Evolutionary conservation across 768 basidiomycete genomes (phyloP).

Genomic region (Boletus eberwhitei): DNA sequence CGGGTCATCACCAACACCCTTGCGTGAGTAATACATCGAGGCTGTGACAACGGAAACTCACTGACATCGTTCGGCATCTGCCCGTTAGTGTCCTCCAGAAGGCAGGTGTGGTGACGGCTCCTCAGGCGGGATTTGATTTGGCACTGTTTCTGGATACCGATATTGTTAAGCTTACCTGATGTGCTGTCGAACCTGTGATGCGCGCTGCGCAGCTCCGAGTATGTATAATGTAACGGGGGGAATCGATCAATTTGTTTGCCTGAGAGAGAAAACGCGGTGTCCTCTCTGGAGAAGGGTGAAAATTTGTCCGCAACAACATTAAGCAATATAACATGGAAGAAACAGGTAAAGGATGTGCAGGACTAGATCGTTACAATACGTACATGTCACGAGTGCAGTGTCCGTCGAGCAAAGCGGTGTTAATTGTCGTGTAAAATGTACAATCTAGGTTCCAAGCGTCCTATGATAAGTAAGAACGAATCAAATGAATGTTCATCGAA

Average conservation of each 20-base stretch:
- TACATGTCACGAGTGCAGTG: conserved; percentile 13
- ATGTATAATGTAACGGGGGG: background rate
- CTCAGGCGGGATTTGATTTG: conserved; percentile 54
- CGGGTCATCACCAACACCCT: conserved; percentile 69
- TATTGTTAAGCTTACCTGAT: conserved; percentile 50
- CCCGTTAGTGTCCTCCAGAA: conserved; percentile 62
- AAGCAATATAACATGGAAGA: conserved; percentile 13
- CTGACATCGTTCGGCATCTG: conserved; percentile 2
- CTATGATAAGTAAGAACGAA: conserved; percentile 23
- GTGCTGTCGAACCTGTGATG: background rate
- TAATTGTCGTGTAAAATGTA: conserved; percentile 5
- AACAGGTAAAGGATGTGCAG: background rate
- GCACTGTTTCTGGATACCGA: conserved; percentile 53
- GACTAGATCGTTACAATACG: conserved; percentile 10
- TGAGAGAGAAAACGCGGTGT: background rate
- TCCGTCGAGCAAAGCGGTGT: conserved; percentile 7
- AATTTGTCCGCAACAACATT: conserved; percentile 11
- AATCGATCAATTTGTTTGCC: background rate
- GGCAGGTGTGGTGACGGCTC: conserved; percentile 63
- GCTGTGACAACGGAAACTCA: background rate
- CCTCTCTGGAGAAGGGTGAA: conserved; percentile 2
- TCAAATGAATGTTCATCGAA: conserved; percentile 14
- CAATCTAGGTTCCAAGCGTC: conserved; percentile 20
- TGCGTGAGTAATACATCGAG: conserved; percentile 40
- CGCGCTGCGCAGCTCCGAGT: background rate